Conservation (phyloP, 257 asterid species). For the Knoxia roxburghii region DNA sequence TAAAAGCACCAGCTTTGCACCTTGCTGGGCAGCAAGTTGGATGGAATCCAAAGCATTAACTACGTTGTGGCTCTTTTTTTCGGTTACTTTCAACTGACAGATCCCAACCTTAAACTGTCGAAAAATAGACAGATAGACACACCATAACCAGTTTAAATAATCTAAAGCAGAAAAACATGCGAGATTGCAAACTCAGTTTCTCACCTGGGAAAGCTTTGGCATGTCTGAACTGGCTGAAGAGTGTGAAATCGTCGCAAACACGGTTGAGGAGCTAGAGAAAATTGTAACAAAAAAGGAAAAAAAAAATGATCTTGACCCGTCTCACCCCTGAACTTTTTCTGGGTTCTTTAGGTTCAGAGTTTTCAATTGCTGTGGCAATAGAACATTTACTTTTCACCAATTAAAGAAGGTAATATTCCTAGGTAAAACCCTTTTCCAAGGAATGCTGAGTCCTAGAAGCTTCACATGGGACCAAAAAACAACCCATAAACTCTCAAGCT, state of each 20-base stretch:
- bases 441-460: no score
- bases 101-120: constrained; percentile 40
- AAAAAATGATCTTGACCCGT: not conserved
- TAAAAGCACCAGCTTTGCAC: constrained; percentile 34
- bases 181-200: not conserved
- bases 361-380: not conserved
- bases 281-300: not conserved
- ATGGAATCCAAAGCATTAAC: constrained; percentile 23
- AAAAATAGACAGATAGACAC: not conserved
- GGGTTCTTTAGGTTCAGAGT: not conserved
- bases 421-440: no score
- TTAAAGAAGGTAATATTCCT: no score
- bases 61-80: constrained; percentile 28
- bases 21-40: constrained; percentile 30
- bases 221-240: not conserved
- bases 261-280: not conserved
- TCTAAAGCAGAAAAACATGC: not conserved
- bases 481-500: no score
- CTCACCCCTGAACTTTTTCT: not conserved
- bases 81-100: constrained; percentile 32
- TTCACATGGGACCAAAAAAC: no score
- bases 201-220: constrained; percentile 9
- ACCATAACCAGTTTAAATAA: not conserved
- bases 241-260: not conserved
- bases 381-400: not conserved